phyloP scores from a whole-genome alignment of 1,284 basidiomycete species.

The Pholiota adiposa region DNA sequence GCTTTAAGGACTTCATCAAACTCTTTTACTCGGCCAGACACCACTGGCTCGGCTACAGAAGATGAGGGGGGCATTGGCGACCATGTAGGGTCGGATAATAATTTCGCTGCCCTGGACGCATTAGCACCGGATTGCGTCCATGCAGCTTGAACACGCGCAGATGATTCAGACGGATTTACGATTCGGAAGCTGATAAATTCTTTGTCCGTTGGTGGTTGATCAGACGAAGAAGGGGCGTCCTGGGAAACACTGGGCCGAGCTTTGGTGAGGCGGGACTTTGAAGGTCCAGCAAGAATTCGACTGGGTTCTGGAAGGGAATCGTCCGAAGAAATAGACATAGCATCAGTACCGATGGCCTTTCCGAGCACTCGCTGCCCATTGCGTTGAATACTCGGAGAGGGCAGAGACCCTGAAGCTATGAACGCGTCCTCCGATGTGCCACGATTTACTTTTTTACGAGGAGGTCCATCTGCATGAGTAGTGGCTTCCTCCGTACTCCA shows the following conservation, averaged over 20 bases:
- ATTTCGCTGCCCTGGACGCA: conserved; percentile 55
- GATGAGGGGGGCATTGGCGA: conserved; percentile 34
- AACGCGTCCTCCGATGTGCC: conserved; percentile 47
- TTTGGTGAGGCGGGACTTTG: conserved; percentile 57
- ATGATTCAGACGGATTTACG: conserved; percentile 55
- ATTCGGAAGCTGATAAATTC: conserved; percentile 64
- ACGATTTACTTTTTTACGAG: conserved; percentile 68
- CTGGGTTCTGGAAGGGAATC: conserved; percentile 59
- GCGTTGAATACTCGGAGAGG: conserved; percentile 60
- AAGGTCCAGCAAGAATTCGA: conserved; percentile 44
- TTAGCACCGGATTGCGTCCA: conserved; percentile 67
- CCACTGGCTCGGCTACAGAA: conserved; percentile 37
- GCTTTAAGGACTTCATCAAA: conserved; percentile 71
- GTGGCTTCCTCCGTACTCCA: conserved; percentile 39
- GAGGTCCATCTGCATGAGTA: conserved; percentile 58
- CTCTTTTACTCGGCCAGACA: conserved; percentile 64
- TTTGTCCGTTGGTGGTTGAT: conserved; percentile 38
- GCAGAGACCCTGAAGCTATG: conserved; percentile 48
- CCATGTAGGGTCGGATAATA: conserved; percentile 65
- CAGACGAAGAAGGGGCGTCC: conserved; percentile 30
- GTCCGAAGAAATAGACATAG: conserved; percentile 60
- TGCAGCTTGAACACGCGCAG: conserved; percentile 56
- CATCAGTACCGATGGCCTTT: conserved; percentile 37
- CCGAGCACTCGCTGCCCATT: conserved; percentile 53
- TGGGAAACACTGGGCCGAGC: conserved; percentile 42